These are phyloP conservation scores for Ambrosiella xylebori DNA, from an alignment of 2,329 filamentous ascomycete species.

Conservation along the genomic window DNA sequence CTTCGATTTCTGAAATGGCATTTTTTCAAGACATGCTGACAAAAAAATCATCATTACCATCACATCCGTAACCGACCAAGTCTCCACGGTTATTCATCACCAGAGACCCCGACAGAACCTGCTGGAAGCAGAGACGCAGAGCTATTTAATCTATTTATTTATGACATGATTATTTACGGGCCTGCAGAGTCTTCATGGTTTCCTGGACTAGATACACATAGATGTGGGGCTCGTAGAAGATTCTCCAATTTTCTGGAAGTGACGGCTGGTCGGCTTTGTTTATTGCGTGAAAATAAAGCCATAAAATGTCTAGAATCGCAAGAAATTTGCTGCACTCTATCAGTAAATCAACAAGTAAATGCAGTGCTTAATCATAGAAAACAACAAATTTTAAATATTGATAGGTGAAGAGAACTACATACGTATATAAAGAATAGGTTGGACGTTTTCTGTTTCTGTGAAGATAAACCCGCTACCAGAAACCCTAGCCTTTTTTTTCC, in stretches of 20 bases:
- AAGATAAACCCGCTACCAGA: neutral
- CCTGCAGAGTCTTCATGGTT: neutral
- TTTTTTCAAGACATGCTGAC: too few species aligned
- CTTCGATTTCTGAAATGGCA: too few species aligned
- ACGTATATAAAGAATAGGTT: too few species aligned
- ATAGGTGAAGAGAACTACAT: too few species aligned
- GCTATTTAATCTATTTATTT: too few species aligned
- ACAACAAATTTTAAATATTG: too few species aligned
- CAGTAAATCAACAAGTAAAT: too few species aligned
- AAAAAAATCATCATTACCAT: neutral
- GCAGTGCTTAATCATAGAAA: neutral
- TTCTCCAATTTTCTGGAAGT: conserved; percentile 14
- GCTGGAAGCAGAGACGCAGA: neutral
- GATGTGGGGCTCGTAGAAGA: conserved; percentile 13
- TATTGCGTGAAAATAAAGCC: neutral
- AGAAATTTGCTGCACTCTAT: too few species aligned
- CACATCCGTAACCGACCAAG: neutral
- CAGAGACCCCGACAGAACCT: neutral
- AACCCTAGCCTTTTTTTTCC: conserved; percentile 10
- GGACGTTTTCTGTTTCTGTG: too few species aligned
- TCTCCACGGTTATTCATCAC: neutral
- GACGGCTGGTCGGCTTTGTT: neutral
- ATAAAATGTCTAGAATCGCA: too few species aligned
- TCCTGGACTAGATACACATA: neutral
- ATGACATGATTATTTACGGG: too few species aligned